Evolutionary conservation across 192 early-diverging fungal genomes (phyloP).

Genomic region (Backusella macrospora): DNA sequence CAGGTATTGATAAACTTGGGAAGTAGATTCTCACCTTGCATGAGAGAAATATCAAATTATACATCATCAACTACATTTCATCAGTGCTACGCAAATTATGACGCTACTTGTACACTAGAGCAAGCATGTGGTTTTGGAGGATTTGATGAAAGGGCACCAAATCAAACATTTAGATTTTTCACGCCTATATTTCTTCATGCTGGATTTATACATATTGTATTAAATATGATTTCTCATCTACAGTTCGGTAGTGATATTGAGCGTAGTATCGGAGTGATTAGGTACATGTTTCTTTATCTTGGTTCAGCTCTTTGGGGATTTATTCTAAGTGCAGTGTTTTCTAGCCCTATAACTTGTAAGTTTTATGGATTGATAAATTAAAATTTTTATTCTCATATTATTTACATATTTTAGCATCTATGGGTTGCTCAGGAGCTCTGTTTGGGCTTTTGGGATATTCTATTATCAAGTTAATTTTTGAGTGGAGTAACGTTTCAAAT

Average conservation of each 20-base stretch:
- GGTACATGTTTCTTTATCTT: constrained; percentile 66
- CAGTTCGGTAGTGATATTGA: constrained; percentile 75
- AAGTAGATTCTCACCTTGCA: constrained; percentile 85
- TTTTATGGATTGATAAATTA: neutral
- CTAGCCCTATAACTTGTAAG: constrained; percentile 24
- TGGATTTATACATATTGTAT: constrained; percentile 72
- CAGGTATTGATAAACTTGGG: constrained; percentile 68
- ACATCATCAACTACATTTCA: constrained; percentile 29
- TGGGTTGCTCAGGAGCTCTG: constrained; percentile 58
- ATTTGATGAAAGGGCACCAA: constrained; percentile 48
- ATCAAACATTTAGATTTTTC: constrained; percentile 83
- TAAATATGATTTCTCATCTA: constrained; percentile 78
- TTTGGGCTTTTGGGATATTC: constrained; percentile 79
- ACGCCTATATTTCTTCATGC: constrained; percentile 83
- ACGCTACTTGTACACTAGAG: constrained; percentile 54
- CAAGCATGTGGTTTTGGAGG: constrained; percentile 65
- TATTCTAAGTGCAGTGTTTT: constrained; percentile 73
- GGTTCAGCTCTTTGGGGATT: constrained; percentile 74
- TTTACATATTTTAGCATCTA: constrained; percentile 41
- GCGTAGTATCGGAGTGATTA: constrained; percentile 71
- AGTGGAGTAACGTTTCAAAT: constrained; percentile 70
- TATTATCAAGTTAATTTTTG: constrained; percentile 74
- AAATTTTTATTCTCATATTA: neutral
- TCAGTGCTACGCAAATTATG: constrained; percentile 3
- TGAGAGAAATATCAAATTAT: constrained; percentile 49